A percentile compares a stretch with the other conserved stretches of the same genome.
phyloP scores from a whole-genome alignment of 2,329 filamentous ascomycete species.

The Exophiala dermatitidis region DNA sequence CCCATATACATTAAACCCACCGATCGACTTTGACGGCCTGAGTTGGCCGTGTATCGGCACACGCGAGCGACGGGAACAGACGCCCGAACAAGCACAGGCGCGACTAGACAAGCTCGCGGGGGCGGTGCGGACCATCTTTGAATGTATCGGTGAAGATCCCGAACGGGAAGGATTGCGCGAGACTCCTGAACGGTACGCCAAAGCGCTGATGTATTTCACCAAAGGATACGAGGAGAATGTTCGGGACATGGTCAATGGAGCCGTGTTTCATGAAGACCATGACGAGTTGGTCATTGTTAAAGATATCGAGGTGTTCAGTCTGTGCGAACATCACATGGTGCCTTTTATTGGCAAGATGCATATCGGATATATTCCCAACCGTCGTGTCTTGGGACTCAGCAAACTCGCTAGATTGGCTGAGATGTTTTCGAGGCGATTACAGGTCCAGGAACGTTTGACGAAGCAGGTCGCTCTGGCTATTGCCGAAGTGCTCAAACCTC shows the following conservation, averaged over 20 bases:
- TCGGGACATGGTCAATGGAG: constrained; percentile 81
- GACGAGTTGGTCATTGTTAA: constrained; percentile 97
- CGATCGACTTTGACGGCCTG: constrained; percentile 47
- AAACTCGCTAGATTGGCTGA: constrained; percentile 94
- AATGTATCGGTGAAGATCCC: constrained; percentile 60
- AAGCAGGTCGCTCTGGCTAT: constrained; percentile 93
- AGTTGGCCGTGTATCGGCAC: constrained; percentile 48
- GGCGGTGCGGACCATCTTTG: constrained; percentile 56
- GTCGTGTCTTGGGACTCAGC: constrained; percentile 87
- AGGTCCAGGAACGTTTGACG: constrained; percentile 93
- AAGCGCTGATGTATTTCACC: constrained; percentile 92
- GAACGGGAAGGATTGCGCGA: constrained; percentile 57
- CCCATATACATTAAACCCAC: constrained; percentile 44
- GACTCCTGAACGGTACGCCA: constrained; percentile 79
- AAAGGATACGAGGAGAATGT: constrained; percentile 96
- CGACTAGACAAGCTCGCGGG: constrained; percentile 55
- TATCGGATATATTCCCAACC: constrained; percentile 91
- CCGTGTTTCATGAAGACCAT: constrained; percentile 93
- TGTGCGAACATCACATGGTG: constrained; percentile 96
- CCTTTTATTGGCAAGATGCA: constrained; percentile 99
- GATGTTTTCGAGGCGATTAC: constrained; percentile 87
- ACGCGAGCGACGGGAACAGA: constrained; percentile 48
- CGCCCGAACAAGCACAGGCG: constrained; percentile 51
- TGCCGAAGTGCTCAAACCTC: constrained; percentile 84
- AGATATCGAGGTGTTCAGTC: constrained; percentile 88